phyloP scores from a whole-genome alignment of 1,284 basidiomycete genomes.

The Ganoderma sp. region DNA sequence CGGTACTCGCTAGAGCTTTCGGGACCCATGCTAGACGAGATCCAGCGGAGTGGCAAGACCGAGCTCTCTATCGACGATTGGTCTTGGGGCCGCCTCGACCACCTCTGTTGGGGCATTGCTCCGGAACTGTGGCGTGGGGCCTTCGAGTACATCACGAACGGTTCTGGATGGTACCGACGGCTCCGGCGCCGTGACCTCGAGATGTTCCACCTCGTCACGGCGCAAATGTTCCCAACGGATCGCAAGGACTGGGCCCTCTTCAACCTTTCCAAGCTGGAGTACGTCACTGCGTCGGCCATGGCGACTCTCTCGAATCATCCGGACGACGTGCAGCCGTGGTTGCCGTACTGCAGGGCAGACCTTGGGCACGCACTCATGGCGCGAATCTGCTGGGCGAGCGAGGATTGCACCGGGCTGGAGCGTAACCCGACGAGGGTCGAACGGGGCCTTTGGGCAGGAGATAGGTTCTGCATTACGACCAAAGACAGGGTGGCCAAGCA shows the following conservation, averaged over 20 bases:
- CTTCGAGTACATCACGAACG: slow-evolving; percentile 1
- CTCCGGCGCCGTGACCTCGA: slow-evolving; percentile 1
- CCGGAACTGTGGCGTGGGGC: not conserved
- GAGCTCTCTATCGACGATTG: not conserved
- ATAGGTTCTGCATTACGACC: slow-evolving; percentile 17
- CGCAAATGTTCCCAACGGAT: not conserved
- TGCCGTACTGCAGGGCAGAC: slow-evolving; percentile 10
- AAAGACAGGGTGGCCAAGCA: not conserved
- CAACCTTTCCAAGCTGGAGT: not conserved
- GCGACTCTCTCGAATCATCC: not conserved
- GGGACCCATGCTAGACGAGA: not conserved
- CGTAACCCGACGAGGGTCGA: not conserved
- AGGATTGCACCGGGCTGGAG: not conserved
- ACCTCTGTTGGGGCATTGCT: not conserved
- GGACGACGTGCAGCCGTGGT: slow-evolving; percentile 22
- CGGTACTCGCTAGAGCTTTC: not conserved
- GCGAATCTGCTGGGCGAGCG: slow-evolving; percentile 11
- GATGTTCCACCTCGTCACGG: not conserved
- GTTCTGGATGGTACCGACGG: not conserved
- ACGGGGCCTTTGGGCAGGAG: slow-evolving; percentile 18
- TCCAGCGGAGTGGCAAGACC: not conserved
- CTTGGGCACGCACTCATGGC: slow-evolving; percentile 15
- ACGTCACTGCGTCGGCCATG: slow-evolving; percentile 2
- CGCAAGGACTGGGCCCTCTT: slow-evolving; percentile 8
- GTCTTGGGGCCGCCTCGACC: slow-evolving; percentile 3